These are phyloP conservation scores for Prunus davidiana DNA, from an alignment of 306 rosid genomes.

Conservation along the genomic window DNA sequence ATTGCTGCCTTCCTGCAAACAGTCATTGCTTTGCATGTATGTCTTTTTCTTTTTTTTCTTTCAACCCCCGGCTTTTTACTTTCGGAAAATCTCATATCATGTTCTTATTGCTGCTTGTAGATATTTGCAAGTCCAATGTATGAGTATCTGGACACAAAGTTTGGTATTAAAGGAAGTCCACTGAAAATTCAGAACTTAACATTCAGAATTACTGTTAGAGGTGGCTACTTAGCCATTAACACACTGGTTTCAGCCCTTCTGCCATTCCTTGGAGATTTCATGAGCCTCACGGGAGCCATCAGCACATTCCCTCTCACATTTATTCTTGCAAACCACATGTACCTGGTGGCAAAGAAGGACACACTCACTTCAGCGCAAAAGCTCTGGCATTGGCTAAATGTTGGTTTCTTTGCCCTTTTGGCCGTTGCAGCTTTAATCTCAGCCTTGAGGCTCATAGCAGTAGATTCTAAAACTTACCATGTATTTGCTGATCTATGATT, in stretches of 20 bases:
- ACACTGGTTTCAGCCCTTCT: constrained; percentile 75
- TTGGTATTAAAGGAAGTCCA: constrained; percentile 73
- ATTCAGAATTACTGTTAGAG: constrained; percentile 68
- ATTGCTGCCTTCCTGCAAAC: constrained; percentile 87
- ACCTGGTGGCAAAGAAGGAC: constrained; percentile 68
- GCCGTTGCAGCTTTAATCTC: constrained; percentile 77
- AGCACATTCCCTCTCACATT: constrained; percentile 95
- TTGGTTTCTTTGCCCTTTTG: constrained; percentile 68
- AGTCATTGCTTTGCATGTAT: constrained; percentile 85
- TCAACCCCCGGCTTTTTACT: background rate
- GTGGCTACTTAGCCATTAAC: constrained; percentile 72
- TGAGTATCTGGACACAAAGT: constrained; percentile 72
- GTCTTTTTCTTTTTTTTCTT: background rate
- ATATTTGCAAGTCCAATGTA: constrained; percentile 99
- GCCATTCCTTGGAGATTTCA: constrained; percentile 97
- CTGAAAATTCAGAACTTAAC: constrained; percentile 53
- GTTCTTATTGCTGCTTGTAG: constrained; percentile 30
- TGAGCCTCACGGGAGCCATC: constrained; percentile 97
- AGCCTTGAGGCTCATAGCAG: constrained; percentile 73
- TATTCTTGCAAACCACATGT: constrained; percentile 94
- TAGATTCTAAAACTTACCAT: constrained; percentile 73
- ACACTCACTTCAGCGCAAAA: constrained; percentile 52
- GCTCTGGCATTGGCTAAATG: constrained; percentile 94
- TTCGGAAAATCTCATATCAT: background rate
- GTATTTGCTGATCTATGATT: constrained; percentile 72